Conservation (phyloP, 129 eudicot species). For the Chrysanthemum lavandulifolium region DNA sequence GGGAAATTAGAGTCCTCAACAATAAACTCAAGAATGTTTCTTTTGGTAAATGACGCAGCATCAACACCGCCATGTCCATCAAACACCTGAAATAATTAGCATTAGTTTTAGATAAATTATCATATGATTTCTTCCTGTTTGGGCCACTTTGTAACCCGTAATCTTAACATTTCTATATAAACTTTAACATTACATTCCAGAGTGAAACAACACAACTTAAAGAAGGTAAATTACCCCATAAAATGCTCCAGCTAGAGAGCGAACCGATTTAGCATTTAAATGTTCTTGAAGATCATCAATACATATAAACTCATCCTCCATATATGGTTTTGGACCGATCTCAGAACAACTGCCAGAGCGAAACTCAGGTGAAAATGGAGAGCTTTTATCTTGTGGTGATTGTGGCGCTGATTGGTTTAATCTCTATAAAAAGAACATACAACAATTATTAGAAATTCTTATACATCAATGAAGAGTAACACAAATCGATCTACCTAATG, state of each 20-base stretch:
- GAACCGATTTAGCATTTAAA: constrained; percentile 31
- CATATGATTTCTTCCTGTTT: no score
- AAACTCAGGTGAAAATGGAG: constrained; percentile 48
- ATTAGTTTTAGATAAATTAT: neutral
- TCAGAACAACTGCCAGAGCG: constrained; percentile 89
- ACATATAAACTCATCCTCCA: constrained; percentile 90
- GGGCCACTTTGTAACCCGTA: no score
- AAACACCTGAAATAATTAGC: constrained; percentile 52
- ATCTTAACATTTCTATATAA: no score
- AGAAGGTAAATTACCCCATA: constrained; percentile 60
- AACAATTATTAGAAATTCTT: constrained; percentile 9
- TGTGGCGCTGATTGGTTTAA: constrained; percentile 24
- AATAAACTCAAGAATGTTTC: constrained; percentile 66
- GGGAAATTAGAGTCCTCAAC: constrained; percentile 67
- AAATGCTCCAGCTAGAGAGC: constrained; percentile 73
- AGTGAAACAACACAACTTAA: neutral
- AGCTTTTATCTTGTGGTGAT: constrained; percentile 45
- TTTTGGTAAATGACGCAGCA: constrained; percentile 72
- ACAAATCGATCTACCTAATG: neutral
- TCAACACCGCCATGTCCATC: constrained; percentile 93
- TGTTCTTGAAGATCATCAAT: constrained; percentile 65
- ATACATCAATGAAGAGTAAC: neutral
- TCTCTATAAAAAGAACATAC: constrained; percentile 28
- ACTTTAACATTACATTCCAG: no score
- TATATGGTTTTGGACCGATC: constrained; percentile 68